Base-by-base conservation (phyloP, 495 filamentous ascomycete genomes). In the Pseudotulostoma volvatum region DNA sequence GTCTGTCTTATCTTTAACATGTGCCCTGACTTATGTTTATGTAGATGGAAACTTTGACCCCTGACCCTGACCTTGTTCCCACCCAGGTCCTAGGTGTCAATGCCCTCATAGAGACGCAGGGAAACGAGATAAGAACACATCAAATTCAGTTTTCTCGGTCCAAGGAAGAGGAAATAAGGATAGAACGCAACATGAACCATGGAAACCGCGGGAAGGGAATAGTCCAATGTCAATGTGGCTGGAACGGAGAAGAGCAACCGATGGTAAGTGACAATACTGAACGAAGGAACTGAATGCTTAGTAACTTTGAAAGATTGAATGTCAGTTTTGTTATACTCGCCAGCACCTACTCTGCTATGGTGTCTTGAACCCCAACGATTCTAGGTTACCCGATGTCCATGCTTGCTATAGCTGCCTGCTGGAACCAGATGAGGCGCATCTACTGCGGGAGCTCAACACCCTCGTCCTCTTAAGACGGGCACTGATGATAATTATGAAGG, bases 341-440 rank as follows among this genome's bases (percentile, higher is more conserved):
- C 68, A 73, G 41, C 68, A 73, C 44, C 31, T 52, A 31, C 47
- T 60, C 11, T 73, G 67, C 48, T 73, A 71, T 42, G 68, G 68
- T 9, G 68, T 42, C 15, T 34, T 35, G 18, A 50, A 40, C 21
- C 5, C 37, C 3, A 34, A 48, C 23, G 56, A 59, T 37, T 40
- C 44, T 13, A 51, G 49, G 30, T 39, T 61, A 13, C 53, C 57
- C 14, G 48, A 59, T 9, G 39, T 54, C 18, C 65, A 73, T 43
- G 50, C 55, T 33, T 73, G 68, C 49, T 73, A 70, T 43, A 41
- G 46, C 31, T 73, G 68, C 44, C 44, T 73, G 2, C 51, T 71
- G 9, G 48, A 56, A 39, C 53, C 51, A 4, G 50, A 58, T 9
- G 54, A 61, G 18, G n/a, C 32, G 9, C 23, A 43, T 3, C 31